phyloP scores from a whole-genome alignment of 805 yeast species.

The Starmera amethionina region DNA sequence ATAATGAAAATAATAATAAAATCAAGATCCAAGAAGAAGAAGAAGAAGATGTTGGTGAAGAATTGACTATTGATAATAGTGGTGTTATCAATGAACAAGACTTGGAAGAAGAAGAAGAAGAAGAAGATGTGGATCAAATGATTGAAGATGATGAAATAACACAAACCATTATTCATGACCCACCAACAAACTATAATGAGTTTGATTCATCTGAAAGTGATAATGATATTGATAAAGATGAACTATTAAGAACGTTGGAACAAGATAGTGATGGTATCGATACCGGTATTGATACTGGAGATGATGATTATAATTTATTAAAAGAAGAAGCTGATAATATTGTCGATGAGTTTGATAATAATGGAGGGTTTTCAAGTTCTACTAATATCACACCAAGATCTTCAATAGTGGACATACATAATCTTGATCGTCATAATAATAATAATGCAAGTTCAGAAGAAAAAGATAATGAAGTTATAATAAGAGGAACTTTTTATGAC shows the following conservation, averaged over 20 bases:
- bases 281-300: slow-evolving; percentile 25
- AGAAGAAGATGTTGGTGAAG: slow-evolving; percentile 59
- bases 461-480: slow-evolving; percentile 14
- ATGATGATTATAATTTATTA: slow-evolving; percentile 25
- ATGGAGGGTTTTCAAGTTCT: slow-evolving; percentile 15
- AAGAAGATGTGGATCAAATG: slow-evolving; percentile 8
- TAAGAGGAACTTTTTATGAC: slow-evolving; percentile 1
- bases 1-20: slow-evolving; percentile 28
- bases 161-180: slow-evolving; percentile 8
- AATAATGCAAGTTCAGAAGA: slow-evolving; percentile 24
- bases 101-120: no score
- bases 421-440: slow-evolving; percentile 35
- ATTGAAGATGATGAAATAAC: slow-evolving; percentile 14
- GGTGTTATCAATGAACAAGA: neutral
- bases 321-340: slow-evolving; percentile 34
- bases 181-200: no score
- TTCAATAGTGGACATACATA: slow-evolving; percentile 20
- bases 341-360: slow-evolving; percentile 25
- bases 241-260: slow-evolving; percentile 25
- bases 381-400: slow-evolving; percentile 22
- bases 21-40: slow-evolving; percentile 8
- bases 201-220: slow-evolving; percentile 34
- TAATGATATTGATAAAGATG: slow-evolving; percentile 49
- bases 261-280: slow-evolving; percentile 25
- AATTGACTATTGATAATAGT: slow-evolving; percentile 15